These are phyloP conservation scores for Apodospora peruviana DNA, from an alignment of 495 filamentous ascomycete species.

Conservation along the genomic window DNA sequence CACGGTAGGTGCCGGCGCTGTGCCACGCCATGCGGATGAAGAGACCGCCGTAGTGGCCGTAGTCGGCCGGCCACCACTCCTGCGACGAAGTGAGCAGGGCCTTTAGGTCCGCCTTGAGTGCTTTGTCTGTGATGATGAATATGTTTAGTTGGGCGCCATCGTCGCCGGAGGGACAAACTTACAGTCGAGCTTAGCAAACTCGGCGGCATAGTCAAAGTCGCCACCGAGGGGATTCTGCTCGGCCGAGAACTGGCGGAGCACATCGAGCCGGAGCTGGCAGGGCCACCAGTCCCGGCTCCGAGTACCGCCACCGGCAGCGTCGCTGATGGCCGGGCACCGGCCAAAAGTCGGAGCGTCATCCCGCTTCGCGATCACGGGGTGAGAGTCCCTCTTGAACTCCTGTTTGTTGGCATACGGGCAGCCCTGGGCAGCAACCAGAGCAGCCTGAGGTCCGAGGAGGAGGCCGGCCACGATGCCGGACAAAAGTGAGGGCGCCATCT, in stretches of 20 bases:
- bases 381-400: not conserved
- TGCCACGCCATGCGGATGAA: conserved; percentile 78
- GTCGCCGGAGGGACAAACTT: not conserved
- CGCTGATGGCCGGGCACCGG: not conserved
- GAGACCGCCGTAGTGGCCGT: conserved; percentile 70
- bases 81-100: conserved; percentile 68
- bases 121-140: conserved; percentile 32
- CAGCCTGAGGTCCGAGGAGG: too few relatives aligned
- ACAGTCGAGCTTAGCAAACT: conserved; percentile 64
- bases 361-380: not conserved
- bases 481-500: not conserved
- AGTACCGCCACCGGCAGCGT: conserved; percentile 48
- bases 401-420: not conserved
- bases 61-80: conserved; percentile 73
- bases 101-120: conserved; percentile 62
- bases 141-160: not conserved
- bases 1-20: conserved; percentile 67
- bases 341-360: too few relatives aligned
- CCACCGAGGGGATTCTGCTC: conserved; percentile 51
- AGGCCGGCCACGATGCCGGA: not conserved
- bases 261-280: conserved; percentile 54
- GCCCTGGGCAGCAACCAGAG: not conserved
- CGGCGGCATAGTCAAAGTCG: conserved; percentile 62
- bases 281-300: conserved; percentile 68
- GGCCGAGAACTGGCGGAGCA: conserved; percentile 63